Base-by-base conservation (phyloP, 2,329 filamentous ascomycete species). In the Stemphylium lycopersici region DNA sequence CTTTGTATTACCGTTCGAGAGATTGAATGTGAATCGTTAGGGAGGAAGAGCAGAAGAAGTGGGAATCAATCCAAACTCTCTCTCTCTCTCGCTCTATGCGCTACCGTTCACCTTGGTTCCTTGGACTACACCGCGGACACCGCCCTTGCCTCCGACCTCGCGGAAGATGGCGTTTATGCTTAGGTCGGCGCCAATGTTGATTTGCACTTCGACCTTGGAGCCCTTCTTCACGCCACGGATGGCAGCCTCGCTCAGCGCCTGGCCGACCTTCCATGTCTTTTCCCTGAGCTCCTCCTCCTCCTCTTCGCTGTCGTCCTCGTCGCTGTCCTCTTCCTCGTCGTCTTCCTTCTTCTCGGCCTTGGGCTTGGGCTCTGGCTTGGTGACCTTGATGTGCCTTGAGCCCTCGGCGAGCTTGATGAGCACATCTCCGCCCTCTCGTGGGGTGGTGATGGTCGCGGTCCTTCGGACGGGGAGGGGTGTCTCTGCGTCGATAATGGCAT, bases 211-310 rank as follows among this genome's bases (percentile, higher is more conserved):
- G 63, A 99, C 87, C 82, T 96, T 96, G 69, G 86, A 85, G 55
- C 87, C 89, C 80, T 93, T 92, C 86, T 93, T 93, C 66, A 96
- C 85, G 55, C 83, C 90, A 76, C 85, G 89, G 74, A 99, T 79
- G 29, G 89, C 90, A 10, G 91, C 89, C 81, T 99, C 95, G 56
- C 92, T 93, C 56, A 99, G 85, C 26, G 88, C 82, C 61, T 83
- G 86, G 66, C 90, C 90, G 42, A 91, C 84, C 83, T 96, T 96
- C 91, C 92, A 97, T 55, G 95, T 82, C 83, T 95, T 92, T 79
- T 96, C 90, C 61, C 93, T 84, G 70, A 87, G 84, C 80, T 97
- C 93, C 77, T 96, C 90, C 50, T 89, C 89, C 66, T 96, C 91
- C 32, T 96, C 91, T 38, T 90, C 84, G 15, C 81, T 73, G 47